These are phyloP conservation scores for Boletus sp. DNA, from an alignment of 768 basidiomycete genomes.

Conservation along the genomic window DNA sequence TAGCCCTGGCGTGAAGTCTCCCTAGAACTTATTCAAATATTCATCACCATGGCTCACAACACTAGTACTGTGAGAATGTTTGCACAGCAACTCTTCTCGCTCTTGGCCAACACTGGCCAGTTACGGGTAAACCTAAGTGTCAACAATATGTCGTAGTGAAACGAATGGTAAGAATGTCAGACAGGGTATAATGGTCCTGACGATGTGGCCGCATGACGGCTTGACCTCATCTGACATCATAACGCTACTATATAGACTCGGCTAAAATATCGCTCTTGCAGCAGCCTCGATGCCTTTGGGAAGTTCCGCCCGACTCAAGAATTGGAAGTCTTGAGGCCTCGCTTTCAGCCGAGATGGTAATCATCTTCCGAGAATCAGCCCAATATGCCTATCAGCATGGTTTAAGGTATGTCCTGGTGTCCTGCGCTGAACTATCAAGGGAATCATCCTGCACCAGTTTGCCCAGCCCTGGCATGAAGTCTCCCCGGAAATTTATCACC, in stretches of 20 bases:
- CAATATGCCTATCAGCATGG: background rate
- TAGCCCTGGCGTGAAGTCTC: background rate
- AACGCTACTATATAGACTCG: no score
- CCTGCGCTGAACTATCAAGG: no score
- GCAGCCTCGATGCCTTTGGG: background rate
- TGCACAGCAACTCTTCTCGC: slow-evolving; percentile 43
- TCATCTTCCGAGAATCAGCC: background rate
- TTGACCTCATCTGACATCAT: no score
- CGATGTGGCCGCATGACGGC: no score
- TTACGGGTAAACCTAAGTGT: no score
- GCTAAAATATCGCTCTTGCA: background rate
- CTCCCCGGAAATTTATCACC: background rate
- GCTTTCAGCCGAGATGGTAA: background rate
- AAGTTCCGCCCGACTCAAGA: background rate
- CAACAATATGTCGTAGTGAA: no score
- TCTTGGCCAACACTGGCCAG: slow-evolving; percentile 42
- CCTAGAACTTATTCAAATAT: no score
- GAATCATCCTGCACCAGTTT: background rate
- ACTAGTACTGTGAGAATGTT: slow-evolving; percentile 36
- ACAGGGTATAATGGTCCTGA: no score
- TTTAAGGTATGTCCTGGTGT: background rate
- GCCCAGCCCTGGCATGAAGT: background rate
- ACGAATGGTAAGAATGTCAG: no score
- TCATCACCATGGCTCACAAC: background rate
- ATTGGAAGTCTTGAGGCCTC: background rate